Evolutionary conservation across 1,284 basidiomycete species (phyloP).

Genomic region (Xerocomus cyaneibrunnescens): DNA sequence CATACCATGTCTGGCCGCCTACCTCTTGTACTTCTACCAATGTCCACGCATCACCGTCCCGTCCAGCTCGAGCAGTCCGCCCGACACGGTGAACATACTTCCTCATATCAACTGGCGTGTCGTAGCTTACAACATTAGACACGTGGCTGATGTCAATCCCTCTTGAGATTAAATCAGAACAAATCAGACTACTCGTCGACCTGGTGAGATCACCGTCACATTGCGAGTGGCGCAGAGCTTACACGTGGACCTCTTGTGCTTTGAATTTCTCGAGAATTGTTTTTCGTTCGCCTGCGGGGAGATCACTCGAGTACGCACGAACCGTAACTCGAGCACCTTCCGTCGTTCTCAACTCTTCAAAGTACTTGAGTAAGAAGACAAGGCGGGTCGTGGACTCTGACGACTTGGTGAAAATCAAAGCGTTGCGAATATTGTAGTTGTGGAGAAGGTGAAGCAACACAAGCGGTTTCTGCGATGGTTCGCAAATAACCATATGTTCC

Average conservation of each 20-base stretch:
- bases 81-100: conserved; percentile 98
- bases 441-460: conserved; percentile 87
- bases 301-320: conserved; percentile 86
- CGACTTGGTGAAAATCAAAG: conserved; percentile 94
- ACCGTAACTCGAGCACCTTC: conserved; percentile 44
- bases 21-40: conserved; percentile 96
- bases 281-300: conserved; percentile 73
- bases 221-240: conserved; percentile 30
- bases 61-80: conserved; percentile 89
- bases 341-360: conserved; percentile 54
- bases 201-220: conserved; percentile 11
- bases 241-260: conserved; percentile 82
- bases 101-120: conserved; percentile 93
- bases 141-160: conserved; percentile 96
- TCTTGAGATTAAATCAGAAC: conserved; percentile 93
- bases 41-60: conserved; percentile 87
- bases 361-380: conserved; percentile 80
- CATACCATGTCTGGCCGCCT: background rate
- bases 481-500: conserved; percentile 88
- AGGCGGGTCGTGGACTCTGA: conserved; percentile 88
- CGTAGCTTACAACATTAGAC: conserved; percentile 91
- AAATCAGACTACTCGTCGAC: conserved; percentile 66
- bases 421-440: conserved; percentile 57
- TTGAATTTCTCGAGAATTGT: conserved; percentile 80
- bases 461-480: conserved; percentile 83